These are phyloP conservation scores for Plasmodium vinckei DNA, from an alignment of 169 alveolate species.

Conservation along the genomic window DNA sequence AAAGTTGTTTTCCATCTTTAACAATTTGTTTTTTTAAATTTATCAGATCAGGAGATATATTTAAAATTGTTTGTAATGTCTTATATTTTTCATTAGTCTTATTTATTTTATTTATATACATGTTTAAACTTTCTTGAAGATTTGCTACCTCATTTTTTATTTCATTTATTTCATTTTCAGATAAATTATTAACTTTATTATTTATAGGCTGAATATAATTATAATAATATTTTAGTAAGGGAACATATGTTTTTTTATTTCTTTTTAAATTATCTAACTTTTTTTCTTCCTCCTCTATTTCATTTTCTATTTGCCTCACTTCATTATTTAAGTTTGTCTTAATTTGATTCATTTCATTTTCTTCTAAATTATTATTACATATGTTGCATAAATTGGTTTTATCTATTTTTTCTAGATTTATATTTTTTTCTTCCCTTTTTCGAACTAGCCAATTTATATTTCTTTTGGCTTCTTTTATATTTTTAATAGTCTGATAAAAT, in stretches of 20 bases:
- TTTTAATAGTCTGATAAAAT: background rate
- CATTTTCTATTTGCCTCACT: background rate
- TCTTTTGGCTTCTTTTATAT: conserved; percentile 17
- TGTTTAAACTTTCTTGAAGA: conserved; percentile 22
- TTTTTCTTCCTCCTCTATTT: conserved; percentile 18
- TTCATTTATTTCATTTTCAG: background rate
- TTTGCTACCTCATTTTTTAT: conserved; percentile 1
- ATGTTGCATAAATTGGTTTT: background rate
- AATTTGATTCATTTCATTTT: background rate
- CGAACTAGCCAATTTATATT: background rate
- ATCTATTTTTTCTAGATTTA: background rate
- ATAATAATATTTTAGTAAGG: conserved; percentile 4
- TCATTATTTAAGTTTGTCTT: background rate
- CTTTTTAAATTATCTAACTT: conserved; percentile 5
- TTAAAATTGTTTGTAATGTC: background rate
- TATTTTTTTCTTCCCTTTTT: background rate
- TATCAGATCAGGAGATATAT: conserved; percentile 8
- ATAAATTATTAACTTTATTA: background rate
- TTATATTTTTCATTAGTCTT: conserved; percentile 16
- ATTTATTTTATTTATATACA: conserved; percentile 4
- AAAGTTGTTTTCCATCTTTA: background rate
- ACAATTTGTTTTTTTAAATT: conserved; percentile 12
- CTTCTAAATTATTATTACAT: background rate
- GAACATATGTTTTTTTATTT: conserved; percentile 8
- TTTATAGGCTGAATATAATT: conserved; percentile 13